These are phyloP conservation scores for Ophiocordyceps robertsii DNA, from an alignment of 2,329 filamentous ascomycete species.

Conservation along the genomic window DNA sequence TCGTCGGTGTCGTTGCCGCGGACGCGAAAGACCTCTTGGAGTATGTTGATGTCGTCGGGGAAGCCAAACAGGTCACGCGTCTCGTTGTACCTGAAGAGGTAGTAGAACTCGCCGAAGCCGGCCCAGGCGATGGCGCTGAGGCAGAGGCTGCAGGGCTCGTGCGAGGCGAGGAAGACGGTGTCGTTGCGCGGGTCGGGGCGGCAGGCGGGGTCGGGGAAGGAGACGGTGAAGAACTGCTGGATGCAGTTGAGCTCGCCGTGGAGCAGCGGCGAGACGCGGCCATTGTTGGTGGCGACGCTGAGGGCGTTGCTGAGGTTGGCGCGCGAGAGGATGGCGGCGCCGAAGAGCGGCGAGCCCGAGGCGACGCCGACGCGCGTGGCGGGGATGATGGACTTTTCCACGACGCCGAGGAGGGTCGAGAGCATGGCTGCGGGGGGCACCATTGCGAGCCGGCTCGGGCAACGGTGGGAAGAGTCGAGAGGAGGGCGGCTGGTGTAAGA, in stretches of 20 bases:
- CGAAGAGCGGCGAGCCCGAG: slow-evolving; percentile 33
- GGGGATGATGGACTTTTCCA: slow-evolving; percentile 35
- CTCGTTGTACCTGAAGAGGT: slow-evolving; percentile 46
- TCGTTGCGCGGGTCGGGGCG: slow-evolving; percentile 26
- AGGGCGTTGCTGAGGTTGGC: slow-evolving; percentile 24
- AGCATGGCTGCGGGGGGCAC: not conserved
- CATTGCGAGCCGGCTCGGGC: not conserved
- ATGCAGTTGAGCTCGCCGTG: slow-evolving; percentile 50
- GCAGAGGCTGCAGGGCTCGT: slow-evolving; percentile 45
- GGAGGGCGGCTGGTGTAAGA: too few species aligned
- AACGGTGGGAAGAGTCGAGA: too few species aligned
- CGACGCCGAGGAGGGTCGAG: slow-evolving; percentile 23
- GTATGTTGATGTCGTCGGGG: slow-evolving; percentile 43
- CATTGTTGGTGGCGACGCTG: slow-evolving; percentile 42
- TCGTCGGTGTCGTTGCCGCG: slow-evolving; percentile 23
- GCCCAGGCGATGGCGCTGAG: slow-evolving; percentile 44
- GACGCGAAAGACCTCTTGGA: slow-evolving; percentile 41
- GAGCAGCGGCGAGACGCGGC: slow-evolving; percentile 37
- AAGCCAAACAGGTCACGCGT: slow-evolving; percentile 41
- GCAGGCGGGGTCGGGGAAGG: slow-evolving; percentile 18
- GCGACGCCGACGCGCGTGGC: slow-evolving; percentile 34
- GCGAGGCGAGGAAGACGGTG: slow-evolving; percentile 44
- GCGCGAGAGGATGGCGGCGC: slow-evolving; percentile 37
- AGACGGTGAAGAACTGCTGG: slow-evolving; percentile 36
- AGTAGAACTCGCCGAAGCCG: slow-evolving; percentile 42